These are phyloP conservation scores for Jimgerdemannia lactiflua DNA, from an alignment of 192 early-diverging fungal species.

Conservation along the genomic window DNA sequence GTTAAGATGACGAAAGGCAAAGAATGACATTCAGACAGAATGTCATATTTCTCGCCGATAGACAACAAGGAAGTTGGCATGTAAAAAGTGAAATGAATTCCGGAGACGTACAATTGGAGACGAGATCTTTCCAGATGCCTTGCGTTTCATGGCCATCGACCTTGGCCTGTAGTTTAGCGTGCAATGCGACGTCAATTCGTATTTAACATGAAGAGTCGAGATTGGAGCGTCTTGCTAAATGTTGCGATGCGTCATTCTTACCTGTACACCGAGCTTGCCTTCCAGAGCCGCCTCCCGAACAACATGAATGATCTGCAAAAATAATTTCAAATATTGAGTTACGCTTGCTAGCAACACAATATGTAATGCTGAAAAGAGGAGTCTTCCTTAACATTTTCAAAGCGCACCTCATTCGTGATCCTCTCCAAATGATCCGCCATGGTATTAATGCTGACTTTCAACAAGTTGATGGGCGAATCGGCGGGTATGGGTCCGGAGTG, in stretches of 20 bases:
- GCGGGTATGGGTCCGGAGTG: slow-evolving; percentile 1
- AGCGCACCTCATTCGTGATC: slow-evolving; percentile 34
- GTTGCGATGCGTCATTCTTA: not conserved
- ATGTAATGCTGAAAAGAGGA: too few species aligned
- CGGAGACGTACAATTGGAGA: slow-evolving; percentile 55
- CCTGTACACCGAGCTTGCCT: slow-evolving; percentile 72
- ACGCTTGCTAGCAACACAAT: too few species aligned
- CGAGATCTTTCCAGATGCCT: slow-evolving; percentile 57
- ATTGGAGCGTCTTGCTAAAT: too few species aligned
- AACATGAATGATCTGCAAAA: slow-evolving; percentile 56
- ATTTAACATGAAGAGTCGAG: too few species aligned
- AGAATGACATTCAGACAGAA: too few species aligned
- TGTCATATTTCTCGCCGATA: too few species aligned
- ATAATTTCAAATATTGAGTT: not conserved
- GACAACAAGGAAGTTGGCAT: not conserved
- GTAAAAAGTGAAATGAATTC: slow-evolving; percentile 7
- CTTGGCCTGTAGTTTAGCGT: slow-evolving; percentile 15
- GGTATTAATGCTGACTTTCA: slow-evolving; percentile 52
- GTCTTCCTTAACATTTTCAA: not conserved
- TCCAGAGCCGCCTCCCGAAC: slow-evolving; percentile 69
- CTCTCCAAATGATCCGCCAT: slow-evolving; percentile 60
- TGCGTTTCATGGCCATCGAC: slow-evolving; percentile 38
- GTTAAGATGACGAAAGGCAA: not conserved
- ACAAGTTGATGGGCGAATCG: slow-evolving; percentile 30
- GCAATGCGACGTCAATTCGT: not conserved